Base-by-base conservation (phyloP, 305 asterid species). In the Fraxinus platypoda region DNA sequence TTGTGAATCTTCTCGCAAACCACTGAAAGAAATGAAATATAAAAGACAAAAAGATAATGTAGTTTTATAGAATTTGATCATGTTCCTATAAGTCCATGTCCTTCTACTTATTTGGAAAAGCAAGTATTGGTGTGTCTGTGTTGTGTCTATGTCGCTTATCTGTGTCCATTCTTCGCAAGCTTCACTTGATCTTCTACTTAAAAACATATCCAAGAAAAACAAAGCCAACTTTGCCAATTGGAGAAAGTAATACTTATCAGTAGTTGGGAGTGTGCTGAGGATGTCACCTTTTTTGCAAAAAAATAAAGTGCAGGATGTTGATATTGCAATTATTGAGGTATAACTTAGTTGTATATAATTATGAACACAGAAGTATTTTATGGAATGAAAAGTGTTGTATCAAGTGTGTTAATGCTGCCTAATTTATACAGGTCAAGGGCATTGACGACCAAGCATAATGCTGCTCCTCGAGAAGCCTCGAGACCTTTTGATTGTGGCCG, bases 401-500 rank as follows among this genome's bases (percentile, higher is more conserved):
- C 52, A 37, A 38, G 59, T 46, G 17, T 76, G 77, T 43, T 21
- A 70, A 74, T 85, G 52, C 75, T 76, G 26, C 68, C 86, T 52
- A 70, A 28, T 35, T 3, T 86, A 71, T 87, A 83, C 89, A 93
- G 99, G 90, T 91, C 92, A 72, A 96, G 97, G 91, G 99, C 98
- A 74, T 85, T 96, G 93, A 83, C 97, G 28, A 94, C 97, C 78
- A 94, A 90, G 84, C 90, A 90, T 85, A 96, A 96, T 78, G 86
- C 83, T 83, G 83, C 64, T 43, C 99, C 99, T 35, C 81, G 81
- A 80, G 93, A 91, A 92, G 97, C 99, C 80, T 96, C 98, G 6
- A 92, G 98, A 83, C 99, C 98, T 82, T 96, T 96, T 80, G 99
- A 96, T 79, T 87, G 93, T 87, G 96, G 86, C 9, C 98, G 99